Evolutionary conservation across 1,284 basidiomycete species (phyloP), one percentile per base, ranked within the genome.

Genomic region (Cutaneotrichosporon spelunceum): DNA sequence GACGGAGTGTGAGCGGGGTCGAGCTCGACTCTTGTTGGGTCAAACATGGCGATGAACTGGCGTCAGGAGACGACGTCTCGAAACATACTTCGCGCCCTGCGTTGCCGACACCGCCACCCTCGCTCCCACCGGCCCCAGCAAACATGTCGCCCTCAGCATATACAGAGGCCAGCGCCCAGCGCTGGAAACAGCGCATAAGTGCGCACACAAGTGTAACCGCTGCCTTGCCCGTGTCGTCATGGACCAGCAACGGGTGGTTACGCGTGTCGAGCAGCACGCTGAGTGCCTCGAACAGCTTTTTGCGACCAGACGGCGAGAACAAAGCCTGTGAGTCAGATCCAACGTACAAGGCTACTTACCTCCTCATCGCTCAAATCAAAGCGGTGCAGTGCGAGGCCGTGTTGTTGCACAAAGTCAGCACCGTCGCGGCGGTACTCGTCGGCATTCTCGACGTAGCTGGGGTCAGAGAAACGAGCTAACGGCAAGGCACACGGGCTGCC

Each of bases 91-190:
- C 75, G 57, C 73, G 63, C 1, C 74, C 75, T 5, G 72, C 70
- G 36, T 75, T 68, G 9, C 76, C 76, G 3, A 77, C 66, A 1
- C 76, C 76, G 7, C 70, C 71, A 14, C 75, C 76, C 61, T 78
- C 76, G 21, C 74, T 68, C 1, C 76, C 76, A 9, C 75, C 74
- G 7, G 76, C 75, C 27, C 76, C 76, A n/a, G 77, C 73, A 59
- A 78, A 78, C 69, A 77, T 73, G 63, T 78, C 76, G 0, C 72
- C 74, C 59, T 78, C 76, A 2, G 72, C 72, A 62, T 68, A 78
- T 4, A 73, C 64, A 23, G 74, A 71, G 2, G 74, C 75, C 60
- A 78, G 65, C 45, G 70, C 72, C 76, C 76, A 78, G 6, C 69
- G 65, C 54, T 78, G 72, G 48, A 77, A 68, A 29, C 72, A 63